Conservation (phyloP, 225 moss, liverwort and hornwort species). For the Thuidium tamariscinum region DNA sequence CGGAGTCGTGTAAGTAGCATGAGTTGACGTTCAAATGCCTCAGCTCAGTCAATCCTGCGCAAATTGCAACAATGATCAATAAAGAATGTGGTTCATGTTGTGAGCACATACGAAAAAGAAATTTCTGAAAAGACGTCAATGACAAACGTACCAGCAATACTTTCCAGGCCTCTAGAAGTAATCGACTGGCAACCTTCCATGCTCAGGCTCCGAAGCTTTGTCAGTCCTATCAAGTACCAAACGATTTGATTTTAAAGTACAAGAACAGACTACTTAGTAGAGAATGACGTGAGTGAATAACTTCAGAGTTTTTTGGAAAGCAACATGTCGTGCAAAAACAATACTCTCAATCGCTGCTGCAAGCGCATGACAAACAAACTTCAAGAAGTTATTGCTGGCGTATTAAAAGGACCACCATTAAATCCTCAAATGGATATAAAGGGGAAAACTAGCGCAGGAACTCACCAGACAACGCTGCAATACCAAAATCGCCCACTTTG, state of each 20-base stretch:
- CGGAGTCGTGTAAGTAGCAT: slow-evolving; percentile 48
- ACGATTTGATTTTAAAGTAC: neutral
- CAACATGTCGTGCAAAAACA: neutral
- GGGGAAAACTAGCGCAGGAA: neutral
- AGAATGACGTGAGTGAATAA: neutral
- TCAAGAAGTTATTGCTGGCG: neutral
- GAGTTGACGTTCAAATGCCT: slow-evolving; percentile 56
- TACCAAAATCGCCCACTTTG: slow-evolving; percentile 74
- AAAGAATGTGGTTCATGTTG: neutral
- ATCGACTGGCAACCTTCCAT: slow-evolving; percentile 88
- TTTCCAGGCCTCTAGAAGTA: slow-evolving; percentile 63
- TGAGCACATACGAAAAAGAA: neutral
- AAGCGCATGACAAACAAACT: neutral
- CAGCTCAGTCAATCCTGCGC: slow-evolving; percentile 66
- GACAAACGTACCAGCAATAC: slow-evolving; percentile 45
- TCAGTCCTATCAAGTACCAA: slow-evolving; percentile 50
- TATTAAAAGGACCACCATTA: neutral
- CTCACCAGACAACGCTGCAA: slow-evolving; percentile 62
- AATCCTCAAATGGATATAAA: neutral
- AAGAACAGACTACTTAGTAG: neutral
- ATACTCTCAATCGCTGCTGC: neutral
- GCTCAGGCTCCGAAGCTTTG: slow-evolving; percentile 59
- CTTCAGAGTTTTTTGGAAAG: neutral
- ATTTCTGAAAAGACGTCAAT: neutral
- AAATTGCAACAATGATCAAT: neutral